Conservation (phyloP, 331 rosid genomes). For the Acacia pycnantha region DNA sequence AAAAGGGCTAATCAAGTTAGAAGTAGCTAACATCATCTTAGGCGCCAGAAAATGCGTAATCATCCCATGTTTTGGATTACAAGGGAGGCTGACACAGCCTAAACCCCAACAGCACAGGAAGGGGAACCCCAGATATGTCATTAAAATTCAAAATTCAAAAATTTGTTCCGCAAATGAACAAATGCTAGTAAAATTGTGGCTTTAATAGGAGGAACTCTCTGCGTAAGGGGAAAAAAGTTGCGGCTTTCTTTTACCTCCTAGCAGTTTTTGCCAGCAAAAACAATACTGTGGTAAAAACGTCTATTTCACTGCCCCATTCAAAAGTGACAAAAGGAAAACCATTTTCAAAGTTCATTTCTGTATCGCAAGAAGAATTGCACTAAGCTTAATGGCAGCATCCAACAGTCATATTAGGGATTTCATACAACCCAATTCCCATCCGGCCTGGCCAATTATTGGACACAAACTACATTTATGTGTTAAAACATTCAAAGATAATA, state of each 20-base stretch:
- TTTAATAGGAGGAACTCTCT: background rate
- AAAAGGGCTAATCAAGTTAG: background rate
- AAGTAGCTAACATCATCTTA: background rate
- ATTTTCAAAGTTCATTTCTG: background rate
- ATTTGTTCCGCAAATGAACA: background rate
- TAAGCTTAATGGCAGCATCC: background rate
- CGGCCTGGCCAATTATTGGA: background rate
- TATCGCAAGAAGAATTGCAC: background rate
- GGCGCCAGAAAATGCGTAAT: background rate
- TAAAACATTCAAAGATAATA: constrained; percentile 3
- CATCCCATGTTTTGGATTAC: background rate
- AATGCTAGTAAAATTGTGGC: background rate
- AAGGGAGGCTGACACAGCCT: background rate
- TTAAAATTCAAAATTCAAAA: background rate
- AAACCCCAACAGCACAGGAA: background rate
- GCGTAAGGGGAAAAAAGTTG: background rate
- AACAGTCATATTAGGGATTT: background rate
- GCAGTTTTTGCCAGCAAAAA: background rate
- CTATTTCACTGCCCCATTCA: background rate
- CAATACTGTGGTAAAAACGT: background rate
- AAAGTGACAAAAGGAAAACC: constrained; percentile 8
- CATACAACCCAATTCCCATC: background rate
- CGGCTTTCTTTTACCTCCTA: background rate
- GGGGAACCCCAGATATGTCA: background rate
- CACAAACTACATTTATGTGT: constrained; percentile 4